Base-by-base conservation (phyloP, 208 protist species). In the Kentomonas sorsogonicus region DNA sequence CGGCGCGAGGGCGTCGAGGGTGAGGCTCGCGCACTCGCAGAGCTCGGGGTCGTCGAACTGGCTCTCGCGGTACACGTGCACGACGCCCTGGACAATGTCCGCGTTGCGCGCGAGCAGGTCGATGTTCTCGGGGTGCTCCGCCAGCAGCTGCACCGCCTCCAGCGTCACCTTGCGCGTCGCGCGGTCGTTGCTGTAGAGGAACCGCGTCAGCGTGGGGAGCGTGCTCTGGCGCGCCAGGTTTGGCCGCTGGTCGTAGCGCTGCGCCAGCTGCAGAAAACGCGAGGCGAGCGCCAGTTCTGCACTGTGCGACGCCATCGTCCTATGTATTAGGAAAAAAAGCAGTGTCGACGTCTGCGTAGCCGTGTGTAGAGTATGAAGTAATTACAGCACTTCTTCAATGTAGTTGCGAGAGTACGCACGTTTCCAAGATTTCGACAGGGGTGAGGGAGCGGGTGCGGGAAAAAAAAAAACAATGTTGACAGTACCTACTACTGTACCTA, bases 111-210 rank as follows among this genome's bases (percentile, higher is more conserved):
- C 64, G 5, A 96, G 67, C 10, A 89, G 68, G 27, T 89, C 82
- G 3, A 90, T 53, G 63, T 94, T 96, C 20, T 93, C 83, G 0
- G 84, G 87, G 63, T 96, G 91, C 67, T 90, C 63, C 2, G 83
- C 77, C 7, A 96, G 76, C 40, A 94, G 47, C 44, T 74, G 66
- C 25, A 96, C 67, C 0, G 86, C 76, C 31, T 86, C 72, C 9
- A 90, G 59, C 4, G 86, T 74, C 23, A 81, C 61, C 38, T 85
- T 75, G 13, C 81, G 83, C 29, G 90, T 85, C 33, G 93, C 78
- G 20, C 82, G 63, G 10, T 94, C 83, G 27, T 84, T 85, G 71
- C 82, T 93, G 9, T 62, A 55, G 15, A 96, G 62, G 53, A 94
- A 96, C 23, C 87, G 83, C 5, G 77, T 55, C 18, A 96, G 61